Evolutionary conservation across 2,329 filamentous ascomycete genomes (phyloP), one percentile per base, ranked within the genome.

Genomic region (Teratosphaeria pseudoeucalypti): DNA sequence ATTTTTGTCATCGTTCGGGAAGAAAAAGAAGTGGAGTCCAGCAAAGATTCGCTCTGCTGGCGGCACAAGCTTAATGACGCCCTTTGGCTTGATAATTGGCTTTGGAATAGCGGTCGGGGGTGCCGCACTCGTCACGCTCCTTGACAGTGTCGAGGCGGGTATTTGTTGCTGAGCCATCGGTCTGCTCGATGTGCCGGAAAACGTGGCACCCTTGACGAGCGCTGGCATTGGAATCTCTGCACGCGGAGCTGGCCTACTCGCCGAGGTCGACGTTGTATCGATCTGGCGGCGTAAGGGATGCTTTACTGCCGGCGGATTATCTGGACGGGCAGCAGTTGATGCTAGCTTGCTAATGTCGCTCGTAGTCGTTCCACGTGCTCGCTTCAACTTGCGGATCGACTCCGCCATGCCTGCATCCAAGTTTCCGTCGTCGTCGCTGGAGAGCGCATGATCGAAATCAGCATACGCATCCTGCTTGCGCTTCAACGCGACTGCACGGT

Each of bases 1-100:
- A 34, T 86, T 83, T 54, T 88, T 81, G 63, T 92, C 87, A 63
- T 90, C 84, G 64, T 94, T 88, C 0, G 91, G 92, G 6, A 95
- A 83, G 71, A 94, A 96, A 74, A 84, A 73, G 60, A 74, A 72
- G 55, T 68, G 66, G 2, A 71, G 59, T 23, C 59, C 63, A 10
- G 62, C 61, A 57, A 74, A 72, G 23, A 72, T 65, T 43, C 65
- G 69, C 39, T 66, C 64, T 1, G 65, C 61, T 37, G 67, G 65
- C 9, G 68, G 65, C 14, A 68, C 63, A 7, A 60, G 54, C 19
- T 58, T 63, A 32, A 66, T 65, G 3, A 62, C 57, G 23, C 55
- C 59, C 4, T 68, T 64, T 43, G 68, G 66, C 55, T 70, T 72
- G n/a, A n/a, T n/a, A 23, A 49, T 49, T 2, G 43, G 19, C 43